Base-by-base conservation (phyloP, 805 yeast genomes). In the Saccharomycopsis fibuligera region DNA sequence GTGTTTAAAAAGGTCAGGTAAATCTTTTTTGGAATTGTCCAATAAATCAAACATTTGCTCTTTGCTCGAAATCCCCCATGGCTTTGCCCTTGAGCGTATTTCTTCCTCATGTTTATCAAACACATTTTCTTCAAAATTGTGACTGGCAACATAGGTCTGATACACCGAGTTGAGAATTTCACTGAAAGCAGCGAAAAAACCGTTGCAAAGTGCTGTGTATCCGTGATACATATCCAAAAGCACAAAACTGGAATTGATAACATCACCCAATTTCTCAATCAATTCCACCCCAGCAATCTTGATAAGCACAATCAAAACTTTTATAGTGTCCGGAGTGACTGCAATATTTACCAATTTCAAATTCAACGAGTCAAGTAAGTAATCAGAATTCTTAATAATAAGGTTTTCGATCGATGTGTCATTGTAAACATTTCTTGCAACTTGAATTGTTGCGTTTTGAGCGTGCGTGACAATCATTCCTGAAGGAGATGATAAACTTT, bases 171-270 rank as follows among this genome's bases (percentile, higher is more conserved):
- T 64, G 5, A 80, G 67, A 3, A 86, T 62, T 23, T 78, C 81
- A 46, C 75, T 75, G 58, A 90, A 87, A 0, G 87, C 83, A 2
- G 72, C 64, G 53, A 89, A 85, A 51, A 87, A 81, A 1, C 87
- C 86, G 50, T 81, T 81, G 47, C 86, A 81, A 16, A 93, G 66
- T 14, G 72, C 68, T 1, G 80, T 68, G 62, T 91, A 91, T 0
- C 91, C 95, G 64, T 90, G 96, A 59, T 83, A 91, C 46, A 80
- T 70, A 64, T 91, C 98, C 44, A 91, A 69, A 31, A 90, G 66
- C 17, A 81, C 77, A 62, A 91, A 88, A 54, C 88, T 73, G 2
- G 89, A 78, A 42, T 79, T 75, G 17, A 91, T 68, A 1, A 91
- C 71, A 62, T 91, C 98, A 44, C 72, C 76, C 45, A 91, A 70